Percentiles rank a stretch among this genome's conserved stretches.
phyloP scores from a whole-genome alignment of 2,329 filamentous ascomycete genomes.

The Orbilia brochopaga region DNA sequence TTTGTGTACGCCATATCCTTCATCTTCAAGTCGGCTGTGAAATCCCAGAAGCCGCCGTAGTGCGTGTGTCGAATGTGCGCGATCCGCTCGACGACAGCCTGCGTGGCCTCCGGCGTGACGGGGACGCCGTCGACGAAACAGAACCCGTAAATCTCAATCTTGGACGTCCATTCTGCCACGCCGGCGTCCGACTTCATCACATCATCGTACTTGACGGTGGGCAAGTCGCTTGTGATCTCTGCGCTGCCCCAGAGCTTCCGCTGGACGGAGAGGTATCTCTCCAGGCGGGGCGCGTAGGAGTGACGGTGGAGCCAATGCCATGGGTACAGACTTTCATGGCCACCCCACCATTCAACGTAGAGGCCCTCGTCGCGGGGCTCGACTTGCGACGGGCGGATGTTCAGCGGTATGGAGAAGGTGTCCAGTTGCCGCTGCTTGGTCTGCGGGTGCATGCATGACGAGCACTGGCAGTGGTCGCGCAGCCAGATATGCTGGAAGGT shows the following conservation, averaged over 20 bases:
- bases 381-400: slow-evolving; percentile 59
- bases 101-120: slow-evolving; percentile 71
- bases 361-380: slow-evolving; percentile 58
- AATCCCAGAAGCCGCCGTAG: slow-evolving; percentile 87
- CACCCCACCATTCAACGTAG: slow-evolving; percentile 65
- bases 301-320: slow-evolving; percentile 68
- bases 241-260: slow-evolving; percentile 58
- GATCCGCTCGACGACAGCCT: slow-evolving; percentile 78
- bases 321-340: slow-evolving; percentile 71
- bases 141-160: slow-evolving; percentile 69
- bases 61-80: slow-evolving; percentile 88
- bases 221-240: slow-evolving; percentile 61
- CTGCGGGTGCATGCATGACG: slow-evolving; percentile 69
- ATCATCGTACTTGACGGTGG: slow-evolving; percentile 67
- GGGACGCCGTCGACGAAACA: slow-evolving; percentile 77
- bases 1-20: slow-evolving; percentile 93
- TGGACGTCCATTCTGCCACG: slow-evolving; percentile 68
- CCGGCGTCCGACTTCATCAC: slow-evolving; percentile 67
- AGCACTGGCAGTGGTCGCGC: slow-evolving; percentile 76
- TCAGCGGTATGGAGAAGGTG: slow-evolving; percentile 67
- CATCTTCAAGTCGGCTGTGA: slow-evolving; percentile 83
- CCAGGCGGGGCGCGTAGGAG: slow-evolving; percentile 56
- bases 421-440: slow-evolving; percentile 73
- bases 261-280: slow-evolving; percentile 57
- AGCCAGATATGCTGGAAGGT: slow-evolving; percentile 54